A percentile compares a stretch with the other conserved stretches of the same genome.
Conservation (phyloP, 2,329 filamentous ascomycete species). For the Botrytis fragariae region DNA sequence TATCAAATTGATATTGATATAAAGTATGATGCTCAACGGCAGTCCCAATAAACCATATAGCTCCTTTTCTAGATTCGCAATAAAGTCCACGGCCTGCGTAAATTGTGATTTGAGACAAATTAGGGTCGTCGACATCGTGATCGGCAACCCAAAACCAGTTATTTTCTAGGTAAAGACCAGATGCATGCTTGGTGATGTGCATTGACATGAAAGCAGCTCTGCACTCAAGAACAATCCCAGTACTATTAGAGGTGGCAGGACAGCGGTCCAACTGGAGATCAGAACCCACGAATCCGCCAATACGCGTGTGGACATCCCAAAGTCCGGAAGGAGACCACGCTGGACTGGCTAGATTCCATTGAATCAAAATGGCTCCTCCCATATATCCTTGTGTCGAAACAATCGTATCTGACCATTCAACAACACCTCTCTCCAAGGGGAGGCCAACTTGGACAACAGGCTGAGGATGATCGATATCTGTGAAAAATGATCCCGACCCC, state of each 20-base stretch:
- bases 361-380: conserved; percentile 59
- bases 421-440: conserved; percentile 53
- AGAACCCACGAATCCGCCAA: conserved; percentile 45
- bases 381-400: conserved; percentile 57
- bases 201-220: conserved; percentile 39
- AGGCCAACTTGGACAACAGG: conserved; percentile 55
- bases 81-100: conserved; percentile 49
- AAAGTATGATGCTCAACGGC: conserved; percentile 51
- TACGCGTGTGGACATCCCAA: conserved; percentile 45
- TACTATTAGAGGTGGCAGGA: conserved; percentile 53
- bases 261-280: conserved; percentile 26
- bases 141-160: conserved; percentile 50
- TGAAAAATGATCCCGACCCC: conserved; percentile 45
- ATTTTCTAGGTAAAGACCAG: conserved; percentile 51
- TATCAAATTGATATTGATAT: conserved; percentile 53
- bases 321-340: conserved; percentile 52
- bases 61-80: conserved; percentile 47
- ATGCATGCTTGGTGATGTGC: conserved; percentile 37
- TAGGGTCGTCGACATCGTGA: conserved; percentile 41
- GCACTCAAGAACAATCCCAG: conserved; percentile 37
- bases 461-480: conserved; percentile 43
- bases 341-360: conserved; percentile 58
- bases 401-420: conserved; percentile 64
- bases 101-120: conserved; percentile 55
- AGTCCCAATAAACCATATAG: conserved; percentile 48